Base-by-base conservation (phyloP, 78 protist species). In the Emiliania huxleyi region DNA sequence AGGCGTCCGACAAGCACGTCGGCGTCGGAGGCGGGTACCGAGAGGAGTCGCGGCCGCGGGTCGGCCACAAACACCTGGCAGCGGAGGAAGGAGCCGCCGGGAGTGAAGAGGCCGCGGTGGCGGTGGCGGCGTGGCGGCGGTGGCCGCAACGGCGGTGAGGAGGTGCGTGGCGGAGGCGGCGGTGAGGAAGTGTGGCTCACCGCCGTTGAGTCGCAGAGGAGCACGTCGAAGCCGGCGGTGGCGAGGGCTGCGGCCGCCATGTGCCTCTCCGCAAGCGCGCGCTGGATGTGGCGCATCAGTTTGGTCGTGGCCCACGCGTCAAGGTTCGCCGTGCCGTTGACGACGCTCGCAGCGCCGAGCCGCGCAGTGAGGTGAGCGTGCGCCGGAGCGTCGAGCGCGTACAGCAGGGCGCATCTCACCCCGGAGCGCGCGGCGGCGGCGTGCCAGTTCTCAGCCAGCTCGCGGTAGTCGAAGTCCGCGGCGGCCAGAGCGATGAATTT, bases 401-500 rank as follows among this genome's bases (percentile, higher is more conserved):
- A 21, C 48, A 77, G 35, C 29, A 77, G 42, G 42, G 2, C 42
- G n/a, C n/a, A n/a, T n/a, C n/a, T n/a, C n/a, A n/a, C n/a, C n/a
- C n/a, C n/a, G 8, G 62, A 52, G 18, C 85, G 42, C 46, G 4
- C 11, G 18, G 46, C 48, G 29, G 44, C 4, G 29, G 8, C 33
- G 48, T 37, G 6, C 85, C 85, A 77, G 85, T 77, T 77, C 35
- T 21, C 35, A 22, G 46, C 85, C 18, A 77, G 0, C 35, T 77
- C 18, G 48, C 85, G 85, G 46, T 40, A 77, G 85, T 77, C 85
- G 12, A 40, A 77, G 85, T 77, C 85, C 3, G 85, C 85, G 46
- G 46, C 85, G 44, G 85, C 46, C 29, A 77, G 11, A 4, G 23
- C 85, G 18, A 77, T 33, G 48, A 77, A 73, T 18, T 73, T 6